Evolutionary conservation across 768 basidiomycete genomes (phyloP).

Genomic region (Tricholoma matsutake): DNA sequence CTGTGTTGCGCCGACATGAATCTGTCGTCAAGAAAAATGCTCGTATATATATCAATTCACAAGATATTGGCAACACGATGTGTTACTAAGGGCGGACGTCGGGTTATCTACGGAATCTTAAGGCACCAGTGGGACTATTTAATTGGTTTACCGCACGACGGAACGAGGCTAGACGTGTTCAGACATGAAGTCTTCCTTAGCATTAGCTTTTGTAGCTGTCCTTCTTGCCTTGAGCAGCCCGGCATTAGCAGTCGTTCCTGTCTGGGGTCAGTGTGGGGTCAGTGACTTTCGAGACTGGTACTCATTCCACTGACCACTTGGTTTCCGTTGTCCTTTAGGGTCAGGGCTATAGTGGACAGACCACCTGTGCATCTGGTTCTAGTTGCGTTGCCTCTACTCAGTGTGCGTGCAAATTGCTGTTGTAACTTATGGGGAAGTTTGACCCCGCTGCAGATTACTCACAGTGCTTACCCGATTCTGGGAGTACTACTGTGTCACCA

Average conservation of each 20-base stretch:
- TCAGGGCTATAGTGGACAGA: conserved; percentile 40
- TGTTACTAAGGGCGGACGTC: conserved; percentile 23
- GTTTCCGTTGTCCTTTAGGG: conserved; percentile 24
- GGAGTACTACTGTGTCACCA: conserved; percentile 20
- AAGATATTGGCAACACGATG: background rate
- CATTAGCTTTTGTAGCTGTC: conserved; percentile 32
- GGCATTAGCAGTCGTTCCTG: conserved; percentile 30
- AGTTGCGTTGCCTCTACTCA: conserved; percentile 39
- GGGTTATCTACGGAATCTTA: conserved; percentile 26
- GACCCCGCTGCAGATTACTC: conserved; percentile 36
- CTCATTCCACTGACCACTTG: background rate
- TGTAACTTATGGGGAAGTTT: background rate
- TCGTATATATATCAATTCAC: background rate
- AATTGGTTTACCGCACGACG: background rate
- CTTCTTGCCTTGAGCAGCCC: conserved; percentile 26
- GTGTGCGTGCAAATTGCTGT: conserved; percentile 29
- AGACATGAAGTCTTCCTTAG: conserved; percentile 28
- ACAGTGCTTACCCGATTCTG: conserved; percentile 40
- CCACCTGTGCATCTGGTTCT: conserved; percentile 42
- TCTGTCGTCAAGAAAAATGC: background rate
- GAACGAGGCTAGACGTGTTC: background rate
- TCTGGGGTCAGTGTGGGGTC: conserved; percentile 54
- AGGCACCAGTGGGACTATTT: conserved; percentile 5
- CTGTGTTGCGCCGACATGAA: background rate
- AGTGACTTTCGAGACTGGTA: conserved; percentile 9